A percentile compares a stretch with the other conserved stretches of the same genome.
phyloP scores from a whole-genome alignment of 208 protist species.

The Crithidia fasciculata region DNA sequence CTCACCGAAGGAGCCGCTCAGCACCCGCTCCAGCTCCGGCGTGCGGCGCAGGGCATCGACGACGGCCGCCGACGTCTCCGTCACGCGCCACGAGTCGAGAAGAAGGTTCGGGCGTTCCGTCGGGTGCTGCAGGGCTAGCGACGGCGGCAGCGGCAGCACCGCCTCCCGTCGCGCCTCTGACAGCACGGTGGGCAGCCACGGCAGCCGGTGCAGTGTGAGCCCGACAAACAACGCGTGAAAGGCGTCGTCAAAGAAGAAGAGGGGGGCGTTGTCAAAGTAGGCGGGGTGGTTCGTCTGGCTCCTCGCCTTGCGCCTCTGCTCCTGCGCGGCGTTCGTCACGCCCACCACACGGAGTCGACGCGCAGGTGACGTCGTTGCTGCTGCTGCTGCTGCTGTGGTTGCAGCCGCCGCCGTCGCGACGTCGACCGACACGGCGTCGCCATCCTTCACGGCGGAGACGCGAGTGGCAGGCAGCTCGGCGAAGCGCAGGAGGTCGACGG shows the following conservation, averaged over 20 bases:
- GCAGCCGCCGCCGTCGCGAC: background rate
- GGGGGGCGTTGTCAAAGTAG: constrained; percentile 60
- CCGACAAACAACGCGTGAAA: constrained; percentile 65
- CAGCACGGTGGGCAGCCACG: constrained; percentile 68
- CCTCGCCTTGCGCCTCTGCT: constrained; percentile 36
- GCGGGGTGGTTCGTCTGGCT: constrained; percentile 37
- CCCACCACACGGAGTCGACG: constrained; percentile 31
- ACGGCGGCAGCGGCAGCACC: constrained; percentile 49
- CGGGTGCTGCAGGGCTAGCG: constrained; percentile 34
- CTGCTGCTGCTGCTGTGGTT: background rate
- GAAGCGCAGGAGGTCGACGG: constrained; percentile 27
- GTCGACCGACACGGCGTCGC: constrained; percentile 40
- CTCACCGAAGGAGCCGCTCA: constrained; percentile 64
- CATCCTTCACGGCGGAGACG: constrained; percentile 39
- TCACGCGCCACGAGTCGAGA: constrained; percentile 57
- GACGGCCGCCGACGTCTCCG: constrained; percentile 37
- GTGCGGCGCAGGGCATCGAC: constrained; percentile 41
- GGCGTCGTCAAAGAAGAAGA: constrained; percentile 70
- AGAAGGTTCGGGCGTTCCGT: constrained; percentile 26
- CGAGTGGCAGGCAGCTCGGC: constrained; percentile 29
- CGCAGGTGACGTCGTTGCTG: background rate
- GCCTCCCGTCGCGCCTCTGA: constrained; percentile 37
- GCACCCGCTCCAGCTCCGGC: constrained; percentile 60
- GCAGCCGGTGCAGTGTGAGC: constrained; percentile 44
- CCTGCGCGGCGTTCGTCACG: constrained; percentile 26